Evolutionary conservation across 257 asterid genomes (phyloP).

Genomic region (Thymus mandschuricus): DNA sequence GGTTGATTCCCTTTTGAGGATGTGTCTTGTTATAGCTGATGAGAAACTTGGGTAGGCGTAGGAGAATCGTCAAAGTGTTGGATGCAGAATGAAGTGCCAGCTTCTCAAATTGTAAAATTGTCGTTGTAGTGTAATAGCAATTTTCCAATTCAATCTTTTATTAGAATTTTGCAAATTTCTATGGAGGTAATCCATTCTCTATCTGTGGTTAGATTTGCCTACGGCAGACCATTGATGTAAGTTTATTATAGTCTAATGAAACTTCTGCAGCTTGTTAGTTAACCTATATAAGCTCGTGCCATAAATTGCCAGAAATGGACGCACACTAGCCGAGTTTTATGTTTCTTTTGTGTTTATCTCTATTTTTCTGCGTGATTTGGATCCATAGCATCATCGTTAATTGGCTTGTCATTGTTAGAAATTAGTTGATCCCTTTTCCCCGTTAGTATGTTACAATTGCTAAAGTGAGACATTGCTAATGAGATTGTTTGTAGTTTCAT

Average conservation of each 20-base stretch:
- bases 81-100: constrained; percentile 10
- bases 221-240: background rate
- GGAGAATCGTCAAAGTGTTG: constrained; percentile 25
- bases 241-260: background rate
- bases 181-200: background rate
- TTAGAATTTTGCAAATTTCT: constrained; percentile 8
- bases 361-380: no score
- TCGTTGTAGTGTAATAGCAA: constrained; percentile 6
- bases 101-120: constrained; percentile 24
- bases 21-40: constrained; percentile 19
- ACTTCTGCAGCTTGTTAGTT: constrained; percentile 1
- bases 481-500: no score
- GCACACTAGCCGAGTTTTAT: no score
- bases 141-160: background rate
- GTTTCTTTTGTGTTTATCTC: no score
- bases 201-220: background rate
- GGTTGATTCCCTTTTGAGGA: constrained; percentile 10
- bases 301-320: background rate
- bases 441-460: no score
- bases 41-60: constrained; percentile 31
- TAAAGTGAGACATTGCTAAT: no score
- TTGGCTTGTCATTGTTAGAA: no score
- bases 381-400: no score
- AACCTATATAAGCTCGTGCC: background rate
- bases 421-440: no score